Percentiles rank a stretch among this genome's conserved stretches.
Conservation (phyloP, 179 eudicot species). For the Nepenthes alata region DNA sequence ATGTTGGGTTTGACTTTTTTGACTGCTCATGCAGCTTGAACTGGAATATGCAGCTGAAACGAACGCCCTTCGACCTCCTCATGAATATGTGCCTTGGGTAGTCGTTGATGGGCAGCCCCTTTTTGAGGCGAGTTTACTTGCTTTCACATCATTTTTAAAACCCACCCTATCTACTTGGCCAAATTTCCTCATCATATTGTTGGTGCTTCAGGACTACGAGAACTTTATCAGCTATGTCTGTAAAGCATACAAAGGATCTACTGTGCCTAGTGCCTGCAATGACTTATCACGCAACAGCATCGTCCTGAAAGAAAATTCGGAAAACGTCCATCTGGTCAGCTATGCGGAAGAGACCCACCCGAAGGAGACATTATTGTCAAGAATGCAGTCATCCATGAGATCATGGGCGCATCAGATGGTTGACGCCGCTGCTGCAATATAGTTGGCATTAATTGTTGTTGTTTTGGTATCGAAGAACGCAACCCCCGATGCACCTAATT, state of each 20-base stretch:
- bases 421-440: too few relatives aligned
- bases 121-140: slow-evolving; percentile 38
- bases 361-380: too few relatives aligned
- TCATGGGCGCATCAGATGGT: too few relatives aligned
- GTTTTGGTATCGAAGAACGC: too few relatives aligned
- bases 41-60: slow-evolving; percentile 64
- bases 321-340: too few relatives aligned
- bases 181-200: too few relatives aligned
- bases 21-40: slow-evolving; percentile 51
- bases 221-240: slow-evolving; percentile 55
- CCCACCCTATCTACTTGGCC: too few relatives aligned
- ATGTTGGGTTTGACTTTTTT: not conserved
- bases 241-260: slow-evolving; percentile 58
- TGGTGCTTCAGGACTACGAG: slow-evolving; percentile 36
- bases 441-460: too few relatives aligned
- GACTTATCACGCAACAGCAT: slow-evolving; percentile 11
- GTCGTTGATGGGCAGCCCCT: slow-evolving; percentile 76
- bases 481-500: too few relatives aligned
- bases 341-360: too few relatives aligned
- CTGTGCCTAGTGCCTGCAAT: slow-evolving; percentile 47
- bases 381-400: too few relatives aligned
- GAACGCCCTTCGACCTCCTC: slow-evolving; percentile 60
- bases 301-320: slow-evolving; percentile 4
- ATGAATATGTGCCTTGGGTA: slow-evolving; percentile 84
- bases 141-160: not conserved